Evolutionary conservation across 352 stramenopile genomes (phyloP), one percentile per base, ranked within the genome.

Genomic region (Pythium myriotylum): DNA sequence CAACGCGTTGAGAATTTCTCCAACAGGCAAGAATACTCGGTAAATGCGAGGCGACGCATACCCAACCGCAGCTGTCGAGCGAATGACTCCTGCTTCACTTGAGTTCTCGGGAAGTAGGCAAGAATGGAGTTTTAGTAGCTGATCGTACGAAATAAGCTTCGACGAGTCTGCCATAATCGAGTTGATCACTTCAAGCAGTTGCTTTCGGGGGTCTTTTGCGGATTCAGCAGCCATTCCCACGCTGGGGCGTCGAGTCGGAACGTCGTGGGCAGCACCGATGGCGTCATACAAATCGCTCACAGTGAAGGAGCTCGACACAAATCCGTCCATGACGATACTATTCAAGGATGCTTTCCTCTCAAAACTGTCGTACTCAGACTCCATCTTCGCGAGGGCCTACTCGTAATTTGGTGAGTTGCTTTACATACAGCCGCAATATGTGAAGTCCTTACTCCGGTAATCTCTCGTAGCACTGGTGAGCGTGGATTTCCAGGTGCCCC

Each of bases 31-130:
- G 51, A 94, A 94, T 13, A 94, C 84, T 20, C 84, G 80, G 56
- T 94, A 94, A 57, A 92, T 92, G 1, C 81, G 84, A 43, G 82
- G 69, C 3, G 84, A 92, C 0, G 84, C 82, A 41, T 90, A 94
- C 13, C 84, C 84, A 16, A 94, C 84, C 0, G 84, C 84, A 13
- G 84, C 62, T 23, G 81, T 74, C 0, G 79, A 74, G 19, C 84
- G 79, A 37, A 88, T 56, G 0, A 87, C 66, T 0, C 84, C 84
- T n/a, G 57, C 74, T 33, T 88, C 72, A 4, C 62, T 65, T 12
- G 68, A 86, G 2, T 67, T 69, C 2, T 57, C 69, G 16, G 76
- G 64, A 3, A 91, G 48, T 4, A 92, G 61, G n/a, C 73, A 85
- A 33, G 72, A 50, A 53, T 93, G 84, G 19, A 93, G 49, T 1